phyloP scores from a whole-genome alignment of 352 stramenopile species.

The Sclerospora graminicola region DNA sequence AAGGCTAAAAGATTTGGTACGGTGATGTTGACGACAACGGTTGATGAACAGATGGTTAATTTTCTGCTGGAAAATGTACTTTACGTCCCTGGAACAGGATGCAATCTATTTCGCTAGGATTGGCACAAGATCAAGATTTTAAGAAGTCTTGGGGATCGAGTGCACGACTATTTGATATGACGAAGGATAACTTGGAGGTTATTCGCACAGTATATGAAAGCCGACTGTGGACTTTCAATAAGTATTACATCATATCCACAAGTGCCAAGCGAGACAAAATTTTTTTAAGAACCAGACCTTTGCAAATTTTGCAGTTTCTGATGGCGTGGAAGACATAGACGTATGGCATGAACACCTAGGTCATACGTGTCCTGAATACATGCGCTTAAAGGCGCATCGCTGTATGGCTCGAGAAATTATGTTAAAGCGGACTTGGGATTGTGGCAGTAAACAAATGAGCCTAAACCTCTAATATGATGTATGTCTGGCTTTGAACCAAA shows the following conservation, averaged over 20 bases:
- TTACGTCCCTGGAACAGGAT: conserved; percentile 1
- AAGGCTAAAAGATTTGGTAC: background rate
- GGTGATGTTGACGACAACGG: background rate
- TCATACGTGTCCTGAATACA: conserved; percentile 1
- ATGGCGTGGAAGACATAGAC: too few relatives aligned
- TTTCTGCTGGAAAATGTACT: conserved; percentile 1
- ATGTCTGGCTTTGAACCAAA: background rate
- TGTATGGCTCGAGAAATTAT: conserved; percentile 2
- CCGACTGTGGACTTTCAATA: background rate
- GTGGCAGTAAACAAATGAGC: background rate
- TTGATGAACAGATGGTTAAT: conserved; percentile 4
- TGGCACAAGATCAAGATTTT: background rate
- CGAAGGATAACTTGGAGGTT: conserved; percentile 1
- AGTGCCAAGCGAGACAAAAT: background rate
- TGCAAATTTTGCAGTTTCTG: conserved; percentile 3
- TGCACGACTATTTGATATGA: background rate
- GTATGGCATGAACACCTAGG: conserved; percentile 3
- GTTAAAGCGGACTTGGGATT: background rate
- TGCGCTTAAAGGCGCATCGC: conserved; percentile 1
- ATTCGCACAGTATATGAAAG: conserved; percentile 1
- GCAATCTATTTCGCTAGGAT: conserved; percentile 2
- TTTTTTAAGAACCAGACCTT: background rate
- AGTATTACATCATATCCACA: background rate
- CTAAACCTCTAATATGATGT: background rate
- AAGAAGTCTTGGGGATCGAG: background rate